Conservation (phyloP, 352 stramenopile species). For the Phytophthora europaea region DNA sequence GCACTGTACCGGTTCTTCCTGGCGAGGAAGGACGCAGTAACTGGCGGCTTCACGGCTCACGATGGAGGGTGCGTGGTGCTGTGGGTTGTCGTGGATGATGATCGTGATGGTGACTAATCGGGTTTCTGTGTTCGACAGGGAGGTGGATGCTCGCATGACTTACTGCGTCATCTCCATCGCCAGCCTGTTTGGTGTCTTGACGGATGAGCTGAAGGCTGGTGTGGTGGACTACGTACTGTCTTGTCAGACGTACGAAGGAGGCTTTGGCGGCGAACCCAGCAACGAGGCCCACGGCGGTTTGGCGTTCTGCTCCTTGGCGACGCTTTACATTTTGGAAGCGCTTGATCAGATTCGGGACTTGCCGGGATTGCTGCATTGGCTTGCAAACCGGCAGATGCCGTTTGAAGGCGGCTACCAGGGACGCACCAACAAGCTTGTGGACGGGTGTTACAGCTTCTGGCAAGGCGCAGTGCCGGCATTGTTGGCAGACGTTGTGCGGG, state of each 20-base stretch:
- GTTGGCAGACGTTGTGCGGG: conserved; percentile 59
- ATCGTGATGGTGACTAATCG: conserved; percentile 1
- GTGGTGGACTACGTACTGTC: conserved; percentile 84
- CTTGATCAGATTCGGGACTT: conserved; percentile 64
- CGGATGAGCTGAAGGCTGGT: conserved; percentile 82
- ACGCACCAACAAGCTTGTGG: conserved; percentile 99
- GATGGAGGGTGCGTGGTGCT: conserved; percentile 88
- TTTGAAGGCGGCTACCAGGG: conserved; percentile 95
- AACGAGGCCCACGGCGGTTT: conserved; percentile 99
- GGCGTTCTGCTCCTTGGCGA: conserved; percentile 97
- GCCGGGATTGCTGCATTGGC: conserved; percentile 85
- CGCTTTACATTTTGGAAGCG: conserved; percentile 93
- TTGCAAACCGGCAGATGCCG: conserved; percentile 95
- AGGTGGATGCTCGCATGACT: conserved; percentile 97
- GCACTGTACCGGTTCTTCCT: conserved; percentile 92
- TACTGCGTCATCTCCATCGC: conserved; percentile 98
- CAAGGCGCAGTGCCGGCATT: conserved; percentile 93
- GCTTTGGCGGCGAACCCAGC: conserved; percentile 92
- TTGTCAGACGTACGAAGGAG: conserved; percentile 99
- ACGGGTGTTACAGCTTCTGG: conserved; percentile 99
- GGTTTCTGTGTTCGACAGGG: conserved; percentile 49
- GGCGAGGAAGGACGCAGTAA: conserved; percentile 81
- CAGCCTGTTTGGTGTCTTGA: conserved; percentile 94
- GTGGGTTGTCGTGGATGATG: neutral
- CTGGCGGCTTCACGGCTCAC: conserved; percentile 97